Base-by-base conservation (phyloP, 1,139 yeast genomes). In the Pichia sp. region DNA sequence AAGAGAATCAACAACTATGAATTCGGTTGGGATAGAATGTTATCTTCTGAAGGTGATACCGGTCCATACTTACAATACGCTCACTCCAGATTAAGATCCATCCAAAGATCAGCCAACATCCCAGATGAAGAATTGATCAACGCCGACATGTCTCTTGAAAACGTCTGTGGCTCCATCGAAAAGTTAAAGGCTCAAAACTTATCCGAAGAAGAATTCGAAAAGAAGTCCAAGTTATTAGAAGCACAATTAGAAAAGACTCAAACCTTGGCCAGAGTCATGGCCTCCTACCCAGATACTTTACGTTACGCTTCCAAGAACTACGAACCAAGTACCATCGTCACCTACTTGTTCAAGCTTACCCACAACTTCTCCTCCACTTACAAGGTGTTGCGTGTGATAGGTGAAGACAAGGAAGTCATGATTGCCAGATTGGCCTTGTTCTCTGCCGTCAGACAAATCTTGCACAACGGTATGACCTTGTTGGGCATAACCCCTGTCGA, bases 51-150 rank as follows among this genome's bases (percentile, higher is more conserved):
- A 76, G 99, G 99, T 70, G 99, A 93, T 70, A 93, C 99, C 52
- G 99, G 99, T 66, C 99, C 99, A 53, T 93, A 94, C 73, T 79
- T 93, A 68, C 99, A 93, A 72, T 93, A 93, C 65, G 99, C 99
- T 42, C 99, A 93, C 71, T 90, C 99, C 37, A 88, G 99, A 71
- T 81, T 93, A 67, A 81, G 94, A 71, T 91, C 98, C 3, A 91
- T 93, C 62, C 93, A 89, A 71, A 86, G 99, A 74, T 90, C 88
- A 59, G 81, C 95, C 45, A 68, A 70, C 44, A 58, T 70, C 41
- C 61, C 68, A 18, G 54, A 66, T 9, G 71, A 67, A 38, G 74
- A 77, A 42, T 72, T 80, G 41, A 63, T 74, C 12, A 62, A 67
- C 32, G 96, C 96, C 47, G 82, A 93, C 67, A 76, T 77, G 64